A percentile compares a stretch with the other conserved stretches of the same genome.
Evolutionary conservation across 352 stramenopile genomes (phyloP).

Genomic region (Globisporangium cystogenes): DNA sequence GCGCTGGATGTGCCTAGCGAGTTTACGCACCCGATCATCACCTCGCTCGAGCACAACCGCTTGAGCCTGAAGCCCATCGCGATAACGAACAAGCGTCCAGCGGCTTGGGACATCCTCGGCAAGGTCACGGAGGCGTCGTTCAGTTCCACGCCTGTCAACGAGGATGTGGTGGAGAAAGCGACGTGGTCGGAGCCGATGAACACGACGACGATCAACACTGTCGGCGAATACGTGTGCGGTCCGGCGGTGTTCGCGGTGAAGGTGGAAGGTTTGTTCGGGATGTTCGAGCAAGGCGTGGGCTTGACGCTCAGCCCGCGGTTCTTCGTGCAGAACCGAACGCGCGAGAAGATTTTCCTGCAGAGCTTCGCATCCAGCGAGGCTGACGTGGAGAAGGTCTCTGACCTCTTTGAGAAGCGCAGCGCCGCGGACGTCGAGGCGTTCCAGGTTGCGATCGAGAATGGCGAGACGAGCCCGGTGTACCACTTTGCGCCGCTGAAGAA

Average conservation of each 20-base stretch:
- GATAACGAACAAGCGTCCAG: constrained; percentile 38
- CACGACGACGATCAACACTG: constrained; percentile 81
- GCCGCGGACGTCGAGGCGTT: constrained; percentile 49
- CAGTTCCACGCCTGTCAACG: constrained; percentile 35
- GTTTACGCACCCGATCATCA: constrained; percentile 66
- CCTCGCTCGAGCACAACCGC: constrained; percentile 49
- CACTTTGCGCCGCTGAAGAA: constrained; percentile 80
- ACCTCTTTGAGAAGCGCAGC: constrained; percentile 70
- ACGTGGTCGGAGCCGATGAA: constrained; percentile 83
- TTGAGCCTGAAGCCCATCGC: constrained; percentile 62
- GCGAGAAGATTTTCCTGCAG: constrained; percentile 74
- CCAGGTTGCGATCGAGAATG: constrained; percentile 40
- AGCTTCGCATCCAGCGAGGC: constrained; percentile 61
- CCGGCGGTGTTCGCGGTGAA: constrained; percentile 75
- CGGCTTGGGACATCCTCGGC: constrained; percentile 50
- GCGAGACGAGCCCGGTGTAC: constrained; percentile 68
- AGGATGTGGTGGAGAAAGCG: constrained; percentile 57
- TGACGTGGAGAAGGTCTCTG: constrained; percentile 55
- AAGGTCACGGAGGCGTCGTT: constrained; percentile 49
- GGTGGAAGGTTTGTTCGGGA: constrained; percentile 75
- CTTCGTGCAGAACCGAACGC: constrained; percentile 79
- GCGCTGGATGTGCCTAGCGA: constrained; percentile 32
- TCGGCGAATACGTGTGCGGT: constrained; percentile 68
- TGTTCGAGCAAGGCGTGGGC: constrained; percentile 72
- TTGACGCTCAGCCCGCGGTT: constrained; percentile 77